A percentile compares a stretch with the other conserved stretches of the same genome.
Evolutionary conservation across 1,284 basidiomycete genomes (phyloP).

Genomic region (Cutaneotrichosporon arboriforme): DNA sequence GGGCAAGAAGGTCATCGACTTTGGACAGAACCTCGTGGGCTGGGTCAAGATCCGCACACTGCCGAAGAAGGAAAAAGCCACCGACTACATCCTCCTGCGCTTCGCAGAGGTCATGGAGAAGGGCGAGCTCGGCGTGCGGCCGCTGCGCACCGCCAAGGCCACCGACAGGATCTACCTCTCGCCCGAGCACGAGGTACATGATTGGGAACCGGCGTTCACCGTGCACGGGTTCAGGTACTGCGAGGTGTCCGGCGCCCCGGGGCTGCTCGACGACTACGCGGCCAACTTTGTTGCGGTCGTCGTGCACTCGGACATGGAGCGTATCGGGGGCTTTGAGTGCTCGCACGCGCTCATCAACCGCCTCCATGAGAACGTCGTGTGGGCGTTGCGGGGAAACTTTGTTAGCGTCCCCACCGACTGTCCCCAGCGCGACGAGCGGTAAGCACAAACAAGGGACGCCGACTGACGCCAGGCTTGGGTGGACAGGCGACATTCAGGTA

Average conservation of each 20-base stretch:
- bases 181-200: constrained; percentile 7
- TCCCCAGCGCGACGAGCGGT: constrained; percentile 41
- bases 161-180: not conserved
- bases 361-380: constrained; percentile 33
- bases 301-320: constrained; percentile 29
- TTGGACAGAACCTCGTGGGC: constrained; percentile 41
- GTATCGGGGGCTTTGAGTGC: constrained; percentile 28
- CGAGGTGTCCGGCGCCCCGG: too few relatives aligned
- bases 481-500: constrained; percentile 41
- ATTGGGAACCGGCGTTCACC: constrained; percentile 25
- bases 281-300: constrained; percentile 28
- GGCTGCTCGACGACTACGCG: not conserved
- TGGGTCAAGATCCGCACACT: constrained; percentile 23
- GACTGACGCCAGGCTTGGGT: constrained; percentile 21
- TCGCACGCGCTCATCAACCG: constrained; percentile 31
- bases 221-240: constrained; percentile 28
- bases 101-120: constrained; percentile 35
- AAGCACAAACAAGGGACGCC: too few relatives aligned
- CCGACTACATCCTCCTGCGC: constrained; percentile 15
- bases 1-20: constrained; percentile 35
- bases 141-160: constrained; percentile 14
- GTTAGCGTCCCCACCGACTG: constrained; percentile 40
- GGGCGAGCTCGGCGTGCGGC: constrained; percentile 30
- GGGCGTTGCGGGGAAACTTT: constrained; percentile 34
- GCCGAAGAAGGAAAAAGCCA: not conserved